Base-by-base conservation (phyloP, 2,329 filamentous ascomycete species). In the Graphilbum ipis-grandicollis region DNA sequence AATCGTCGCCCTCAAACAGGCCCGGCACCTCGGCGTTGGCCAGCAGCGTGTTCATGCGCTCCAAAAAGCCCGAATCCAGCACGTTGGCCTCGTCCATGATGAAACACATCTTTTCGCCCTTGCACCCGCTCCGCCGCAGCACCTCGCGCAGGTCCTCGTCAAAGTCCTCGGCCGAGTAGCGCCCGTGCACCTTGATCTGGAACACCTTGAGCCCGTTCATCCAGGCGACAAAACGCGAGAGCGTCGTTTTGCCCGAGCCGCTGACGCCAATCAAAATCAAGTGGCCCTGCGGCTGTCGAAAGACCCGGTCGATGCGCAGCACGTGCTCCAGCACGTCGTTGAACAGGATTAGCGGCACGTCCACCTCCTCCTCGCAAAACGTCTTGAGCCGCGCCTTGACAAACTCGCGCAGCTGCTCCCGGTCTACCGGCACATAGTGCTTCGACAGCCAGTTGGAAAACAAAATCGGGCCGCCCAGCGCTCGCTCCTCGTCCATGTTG, bases 81-180 rank as follows among this genome's bases (percentile, higher is more conserved):
- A 99, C 90, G 50, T 99, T 99, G 9, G 88, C 80, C 61, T 99
- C 90, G 54, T 99, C 90, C 86, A 99, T 96, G 63, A 99, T 94
- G 65, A 99, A 99, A 61, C 92, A 98, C 34, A 99, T 93, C 66
- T 96, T 96, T 56, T 99, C 90, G 26, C 90, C 90, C 64, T 94
- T 94, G 64, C 88, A 96, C 44, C 90, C 90, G 48, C 84, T 92
- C 39, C 90, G 75, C 33, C 90, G 79, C 30, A 99, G 72, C 9
- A 99, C 90, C 52, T 86, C 88, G 45, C 92, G 75, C 26, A 99
- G 65, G 56, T 99, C 90, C 40, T 99, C 92, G 52, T 99, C 90
- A 52, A 99, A 99, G 59, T 99, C 90, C 53, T 96, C 90, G 2
- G 82, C 82, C 14, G 90, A 94, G 59, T 98, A 99, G 54, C 88